These are phyloP conservation scores for Clarireedia homoeocarpa DNA, from an alignment of 2,329 filamentous ascomycete genomes.

Conservation along the genomic window DNA sequence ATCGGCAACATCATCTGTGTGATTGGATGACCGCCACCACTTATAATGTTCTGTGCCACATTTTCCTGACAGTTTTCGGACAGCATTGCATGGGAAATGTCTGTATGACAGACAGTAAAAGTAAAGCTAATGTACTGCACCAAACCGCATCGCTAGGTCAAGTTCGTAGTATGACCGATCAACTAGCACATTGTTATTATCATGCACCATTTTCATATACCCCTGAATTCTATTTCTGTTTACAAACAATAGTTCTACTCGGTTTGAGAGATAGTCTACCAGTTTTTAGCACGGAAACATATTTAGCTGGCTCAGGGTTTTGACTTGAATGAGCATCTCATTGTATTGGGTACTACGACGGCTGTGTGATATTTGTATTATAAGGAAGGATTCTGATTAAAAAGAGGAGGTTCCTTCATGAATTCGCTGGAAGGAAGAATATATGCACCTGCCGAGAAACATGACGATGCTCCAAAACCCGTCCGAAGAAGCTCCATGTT, in stretches of 20 bases:
- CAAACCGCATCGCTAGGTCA: not conserved
- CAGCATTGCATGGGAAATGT: not conserved
- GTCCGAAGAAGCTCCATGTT: slow-evolving; percentile 22
- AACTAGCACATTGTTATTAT: no score
- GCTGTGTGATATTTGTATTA: slow-evolving; percentile 20
- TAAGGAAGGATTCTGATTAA: slow-evolving; percentile 27
- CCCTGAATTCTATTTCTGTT: no score
- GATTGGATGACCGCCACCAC: not conserved
- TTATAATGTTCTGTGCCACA: not conserved
- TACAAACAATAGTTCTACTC: no score
- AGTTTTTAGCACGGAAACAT: not conserved
- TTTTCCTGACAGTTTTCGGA: not conserved
- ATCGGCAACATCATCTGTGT: slow-evolving; percentile 6
- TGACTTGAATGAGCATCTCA: not conserved
- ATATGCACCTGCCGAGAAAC: slow-evolving; percentile 19
- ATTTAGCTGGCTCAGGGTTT: no score
- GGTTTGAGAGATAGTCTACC: no score
- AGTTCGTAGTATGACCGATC: no score
- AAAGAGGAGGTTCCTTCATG: slow-evolving; percentile 22
- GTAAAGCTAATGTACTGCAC: not conserved
- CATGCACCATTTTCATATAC: no score
- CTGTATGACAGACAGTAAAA: not conserved
- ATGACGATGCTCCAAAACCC: slow-evolving; percentile 23
- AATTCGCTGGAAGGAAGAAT: slow-evolving; percentile 21
- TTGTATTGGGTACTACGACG: slow-evolving; percentile 4